A percentile compares a stretch with the other conserved stretches of the same genome.
phyloP scores from a whole-genome alignment of 257 asterid genomes.

The Linderniella brevidens region DNA sequence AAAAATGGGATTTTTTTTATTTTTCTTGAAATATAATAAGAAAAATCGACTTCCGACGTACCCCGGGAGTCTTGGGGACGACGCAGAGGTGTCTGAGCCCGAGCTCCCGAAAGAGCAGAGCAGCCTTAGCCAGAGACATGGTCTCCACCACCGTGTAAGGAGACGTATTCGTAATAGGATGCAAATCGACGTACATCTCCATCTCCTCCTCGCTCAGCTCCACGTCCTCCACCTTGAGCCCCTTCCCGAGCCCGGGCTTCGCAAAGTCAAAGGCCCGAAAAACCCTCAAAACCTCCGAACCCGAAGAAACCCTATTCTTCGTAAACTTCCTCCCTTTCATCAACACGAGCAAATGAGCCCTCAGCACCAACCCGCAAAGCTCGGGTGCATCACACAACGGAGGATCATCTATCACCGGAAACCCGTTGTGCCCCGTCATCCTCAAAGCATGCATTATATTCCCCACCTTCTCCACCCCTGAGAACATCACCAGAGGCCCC shows the following conservation, averaged over 20 bases:
- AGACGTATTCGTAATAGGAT: constrained; percentile 76
- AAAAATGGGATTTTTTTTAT: no score
- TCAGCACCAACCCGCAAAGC: constrained; percentile 63
- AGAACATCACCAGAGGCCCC: constrained; percentile 64
- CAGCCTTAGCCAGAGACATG: constrained; percentile 97
- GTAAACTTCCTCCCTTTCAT: constrained; percentile 48
- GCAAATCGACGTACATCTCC: constrained; percentile 94
- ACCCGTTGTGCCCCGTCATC: constrained; percentile 64
- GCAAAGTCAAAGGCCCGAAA: constrained; percentile 75
- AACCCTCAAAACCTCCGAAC: constrained; percentile 24
- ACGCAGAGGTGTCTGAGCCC: constrained; percentile 89
- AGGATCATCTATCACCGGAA: constrained; percentile 84
- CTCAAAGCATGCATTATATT: constrained; percentile 44
- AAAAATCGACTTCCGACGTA: constrained; percentile 13
- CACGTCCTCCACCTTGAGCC: constrained; percentile 68
- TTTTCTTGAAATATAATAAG: not conserved
- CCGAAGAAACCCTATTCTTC: constrained; percentile 26
- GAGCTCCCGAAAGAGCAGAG: constrained; percentile 65
- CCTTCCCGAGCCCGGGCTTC: constrained; percentile 87
- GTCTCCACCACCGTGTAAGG: constrained; percentile 90
- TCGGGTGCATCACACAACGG: constrained; percentile 73
- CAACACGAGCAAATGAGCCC: constrained; percentile 80
- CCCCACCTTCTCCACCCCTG: constrained; percentile 74
- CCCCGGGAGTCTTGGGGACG: constrained; percentile 75
- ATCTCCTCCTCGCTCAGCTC: constrained; percentile 50